A percentile compares a stretch with the other conserved stretches of the same genome.
Evolutionary conservation across 305 asterid species (phyloP).

Genomic region (Solanum hybrid): DNA sequence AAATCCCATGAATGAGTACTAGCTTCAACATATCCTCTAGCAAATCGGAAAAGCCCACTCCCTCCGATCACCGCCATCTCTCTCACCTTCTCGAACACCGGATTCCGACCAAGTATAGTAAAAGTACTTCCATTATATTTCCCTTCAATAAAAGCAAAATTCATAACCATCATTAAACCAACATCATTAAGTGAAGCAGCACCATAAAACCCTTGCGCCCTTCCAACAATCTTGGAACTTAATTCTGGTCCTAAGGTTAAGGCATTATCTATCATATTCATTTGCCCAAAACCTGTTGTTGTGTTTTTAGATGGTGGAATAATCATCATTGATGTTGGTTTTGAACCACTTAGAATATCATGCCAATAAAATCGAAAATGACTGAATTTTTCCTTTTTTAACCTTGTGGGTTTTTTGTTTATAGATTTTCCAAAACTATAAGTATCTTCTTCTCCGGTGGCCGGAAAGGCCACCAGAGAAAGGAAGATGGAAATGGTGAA

Average conservation of each 20-base stretch:
- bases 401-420: conserved; percentile 2
- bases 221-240: conserved; percentile 39
- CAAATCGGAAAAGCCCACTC: conserved; percentile 48
- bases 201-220: conserved; percentile 54
- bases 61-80: conserved; percentile 60
- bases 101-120: conserved; percentile 37
- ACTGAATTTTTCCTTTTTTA: conserved; percentile 19
- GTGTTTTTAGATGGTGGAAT: conserved; percentile 13
- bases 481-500: not conserved
- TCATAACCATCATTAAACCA: conserved; percentile 41
- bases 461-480: not conserved
- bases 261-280: conserved; percentile 43
- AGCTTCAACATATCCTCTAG: conserved; percentile 48
- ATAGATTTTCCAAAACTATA: conserved; percentile 2
- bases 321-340: conserved; percentile 28
- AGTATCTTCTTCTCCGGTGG: not conserved
- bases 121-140: conserved; percentile 55
- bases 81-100: conserved; percentile 21
- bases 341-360: conserved; percentile 25
- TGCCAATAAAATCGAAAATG: conserved; percentile 47
- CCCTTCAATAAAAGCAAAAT: conserved; percentile 29
- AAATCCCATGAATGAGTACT: conserved; percentile 25
- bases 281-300: conserved; percentile 23
- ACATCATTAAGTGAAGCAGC: conserved; percentile 31
- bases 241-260: conserved; percentile 38